Conservation (phyloP, 805 yeast genomes). For the Citeromyces nyonsensis region DNA sequence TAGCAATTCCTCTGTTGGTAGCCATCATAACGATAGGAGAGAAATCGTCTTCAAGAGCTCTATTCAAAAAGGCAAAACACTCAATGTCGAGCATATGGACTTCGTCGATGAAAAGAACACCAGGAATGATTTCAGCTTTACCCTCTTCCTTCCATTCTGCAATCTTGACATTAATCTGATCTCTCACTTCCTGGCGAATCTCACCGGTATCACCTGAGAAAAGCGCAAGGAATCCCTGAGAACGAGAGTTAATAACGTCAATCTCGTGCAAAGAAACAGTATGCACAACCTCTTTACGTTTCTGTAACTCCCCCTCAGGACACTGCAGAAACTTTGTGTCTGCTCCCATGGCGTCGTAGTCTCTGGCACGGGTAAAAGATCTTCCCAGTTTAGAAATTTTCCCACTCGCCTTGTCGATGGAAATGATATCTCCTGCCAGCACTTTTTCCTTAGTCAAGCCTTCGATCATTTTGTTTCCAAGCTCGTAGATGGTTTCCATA, state of each 20-base stretch:
- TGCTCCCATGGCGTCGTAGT: conserved; percentile 97
- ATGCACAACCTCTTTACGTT: conserved; percentile 89
- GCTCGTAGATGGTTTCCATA: conserved; percentile 95
- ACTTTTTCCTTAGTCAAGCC: conserved; percentile 90
- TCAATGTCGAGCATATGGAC: conserved; percentile 97
- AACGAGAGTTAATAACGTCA: conserved; percentile 93
- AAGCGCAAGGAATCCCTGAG: conserved; percentile 93
- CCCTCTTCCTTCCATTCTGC: conserved; percentile 99
- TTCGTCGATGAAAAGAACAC: conserved; percentile 95
- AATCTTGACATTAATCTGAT: conserved; percentile 90
- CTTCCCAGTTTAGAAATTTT: conserved; percentile 89
- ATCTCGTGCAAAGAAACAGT: conserved; percentile 96
- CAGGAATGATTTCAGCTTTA: conserved; percentile 94
- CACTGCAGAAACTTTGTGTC: conserved; percentile 95
- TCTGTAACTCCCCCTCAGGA: conserved; percentile 97
- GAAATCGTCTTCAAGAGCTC: conserved; percentile 92
- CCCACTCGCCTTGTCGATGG: conserved; percentile 91
- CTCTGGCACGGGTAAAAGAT: conserved; percentile 91
- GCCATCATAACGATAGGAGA: conserved; percentile 98
- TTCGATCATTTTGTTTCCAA: conserved; percentile 89
- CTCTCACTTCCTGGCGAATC: conserved; percentile 88
- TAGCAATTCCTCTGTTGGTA: conserved; percentile 90
- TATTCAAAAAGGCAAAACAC: conserved; percentile 87
- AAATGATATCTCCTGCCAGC: conserved; percentile 91
- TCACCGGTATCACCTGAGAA: conserved; percentile 97